Conservation (phyloP, 140 eudicot genomes). For the Oenanthe javanica region DNA sequence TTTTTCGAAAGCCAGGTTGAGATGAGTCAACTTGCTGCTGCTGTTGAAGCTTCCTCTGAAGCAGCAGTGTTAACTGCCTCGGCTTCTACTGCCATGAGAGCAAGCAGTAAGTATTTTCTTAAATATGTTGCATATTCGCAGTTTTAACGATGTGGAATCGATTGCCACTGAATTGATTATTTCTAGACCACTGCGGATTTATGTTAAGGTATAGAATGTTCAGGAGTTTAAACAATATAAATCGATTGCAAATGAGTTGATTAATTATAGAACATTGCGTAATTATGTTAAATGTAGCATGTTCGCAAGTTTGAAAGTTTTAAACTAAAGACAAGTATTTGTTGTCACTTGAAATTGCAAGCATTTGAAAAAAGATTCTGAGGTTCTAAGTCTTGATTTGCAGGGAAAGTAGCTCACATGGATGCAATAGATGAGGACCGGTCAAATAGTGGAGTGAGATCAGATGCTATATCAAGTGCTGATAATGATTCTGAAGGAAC, state of each 20-base stretch:
- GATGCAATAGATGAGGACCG: slow-evolving; percentile 17
- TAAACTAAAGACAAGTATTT: background rate
- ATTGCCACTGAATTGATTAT: background rate
- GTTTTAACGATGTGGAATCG: background rate
- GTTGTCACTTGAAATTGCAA: background rate
- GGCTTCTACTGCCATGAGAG: slow-evolving; percentile 10
- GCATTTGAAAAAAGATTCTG: background rate
- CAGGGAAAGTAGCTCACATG: slow-evolving; percentile 11
- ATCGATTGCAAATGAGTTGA: too few relatives aligned
- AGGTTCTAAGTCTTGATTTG: background rate
- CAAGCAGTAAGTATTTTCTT: slow-evolving; percentile 16
- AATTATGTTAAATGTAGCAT: background rate
- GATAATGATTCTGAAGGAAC: background rate
- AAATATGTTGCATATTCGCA: background rate
- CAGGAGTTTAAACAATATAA: too few relatives aligned
- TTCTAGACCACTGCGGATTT: background rate
- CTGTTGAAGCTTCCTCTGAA: slow-evolving; percentile 13
- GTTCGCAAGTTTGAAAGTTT: background rate
- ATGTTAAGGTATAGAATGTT: too few relatives aligned
- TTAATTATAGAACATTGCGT: background rate
- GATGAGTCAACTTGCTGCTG: slow-evolving; percentile 19
- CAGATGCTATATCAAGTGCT: slow-evolving; percentile 3
- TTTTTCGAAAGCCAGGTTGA: slow-evolving; percentile 2
- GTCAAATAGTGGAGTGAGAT: background rate
- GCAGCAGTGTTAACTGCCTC: slow-evolving; percentile 11